Evolutionary conservation across 2,329 filamentous ascomycete genomes (phyloP).

Genomic region (Volutella citrinella): DNA sequence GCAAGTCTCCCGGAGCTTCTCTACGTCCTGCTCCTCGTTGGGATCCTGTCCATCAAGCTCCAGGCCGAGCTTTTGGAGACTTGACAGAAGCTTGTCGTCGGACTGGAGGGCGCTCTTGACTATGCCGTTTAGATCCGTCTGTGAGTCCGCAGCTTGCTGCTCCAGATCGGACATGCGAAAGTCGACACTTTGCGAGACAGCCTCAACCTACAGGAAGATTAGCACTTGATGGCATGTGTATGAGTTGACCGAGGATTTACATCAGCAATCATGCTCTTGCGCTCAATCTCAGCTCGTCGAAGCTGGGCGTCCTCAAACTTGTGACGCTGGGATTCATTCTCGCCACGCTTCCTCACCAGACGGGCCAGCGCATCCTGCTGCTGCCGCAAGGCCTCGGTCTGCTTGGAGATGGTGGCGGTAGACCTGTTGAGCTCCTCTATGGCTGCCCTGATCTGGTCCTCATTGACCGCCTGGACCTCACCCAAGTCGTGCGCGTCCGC

Average conservation of each 20-base stretch:
- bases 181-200: conserved; percentile 44
- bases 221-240: neutral
- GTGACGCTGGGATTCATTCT: conserved; percentile 26
- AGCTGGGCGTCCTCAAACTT: conserved; percentile 27
- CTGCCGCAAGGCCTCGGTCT: conserved; percentile 57
- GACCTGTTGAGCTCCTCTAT: conserved; percentile 63
- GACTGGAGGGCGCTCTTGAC: conserved; percentile 51
- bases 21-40: conserved; percentile 50
- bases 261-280: conserved; percentile 39
- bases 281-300: conserved; percentile 33
- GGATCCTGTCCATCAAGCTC: conserved; percentile 54
- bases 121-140: conserved; percentile 44
- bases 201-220: conserved; percentile 39
- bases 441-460: conserved; percentile 58
- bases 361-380: conserved; percentile 60
- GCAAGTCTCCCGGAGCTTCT: conserved; percentile 57
- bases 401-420: conserved; percentile 61
- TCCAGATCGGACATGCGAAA: conserved; percentile 47
- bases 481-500: conserved; percentile 44
- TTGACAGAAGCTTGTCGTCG: conserved; percentile 63
- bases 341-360: conserved; percentile 41
- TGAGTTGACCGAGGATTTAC: too few relatives aligned
- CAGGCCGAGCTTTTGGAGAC: conserved; percentile 63
- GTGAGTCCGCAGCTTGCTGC: conserved; percentile 46
- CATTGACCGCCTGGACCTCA: conserved; percentile 48